Conservation (phyloP, 2,329 filamentous ascomycete species). For the Verticillium alfalfae region DNA sequence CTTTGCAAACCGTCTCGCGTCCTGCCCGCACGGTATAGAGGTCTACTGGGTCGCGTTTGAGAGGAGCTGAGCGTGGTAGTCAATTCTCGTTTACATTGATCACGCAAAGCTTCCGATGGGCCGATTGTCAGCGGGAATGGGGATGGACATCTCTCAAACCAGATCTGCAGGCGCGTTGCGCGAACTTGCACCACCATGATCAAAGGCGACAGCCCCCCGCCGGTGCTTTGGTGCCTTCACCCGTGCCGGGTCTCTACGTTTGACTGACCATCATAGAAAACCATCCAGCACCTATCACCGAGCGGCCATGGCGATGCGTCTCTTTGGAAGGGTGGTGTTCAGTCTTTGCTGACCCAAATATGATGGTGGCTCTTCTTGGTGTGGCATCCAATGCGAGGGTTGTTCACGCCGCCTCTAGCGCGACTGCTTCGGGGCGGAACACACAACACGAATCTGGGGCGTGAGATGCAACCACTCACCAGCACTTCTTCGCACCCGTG, state of each 20-base stretch:
- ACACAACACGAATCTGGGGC: not conserved
- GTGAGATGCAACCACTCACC: not conserved
- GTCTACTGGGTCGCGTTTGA: not conserved
- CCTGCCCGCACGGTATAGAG: no score
- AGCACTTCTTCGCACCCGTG: not conserved
- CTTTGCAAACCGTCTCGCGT: not conserved
- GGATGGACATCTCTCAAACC: not conserved
- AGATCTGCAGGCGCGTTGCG: not conserved
- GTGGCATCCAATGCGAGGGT: constrained; percentile 1
- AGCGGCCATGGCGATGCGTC: not conserved
- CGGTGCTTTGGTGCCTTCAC: not conserved
- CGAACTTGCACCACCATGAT: not conserved
- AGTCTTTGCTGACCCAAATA: not conserved
- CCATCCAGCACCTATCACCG: not conserved
- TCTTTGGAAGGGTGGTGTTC: not conserved
- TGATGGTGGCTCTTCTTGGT: no score
- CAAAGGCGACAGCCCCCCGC: not conserved
- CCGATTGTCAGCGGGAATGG: not conserved
- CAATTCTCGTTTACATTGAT: not conserved
- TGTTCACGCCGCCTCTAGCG: not conserved
- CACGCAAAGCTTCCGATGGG: not conserved
- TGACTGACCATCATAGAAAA: not conserved
- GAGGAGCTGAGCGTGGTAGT: not conserved
- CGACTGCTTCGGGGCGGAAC: not conserved
- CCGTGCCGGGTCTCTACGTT: not conserved